These are phyloP conservation scores for Puccinia hordei DNA, from an alignment of 1,284 basidiomycete species.

Conservation along the genomic window DNA sequence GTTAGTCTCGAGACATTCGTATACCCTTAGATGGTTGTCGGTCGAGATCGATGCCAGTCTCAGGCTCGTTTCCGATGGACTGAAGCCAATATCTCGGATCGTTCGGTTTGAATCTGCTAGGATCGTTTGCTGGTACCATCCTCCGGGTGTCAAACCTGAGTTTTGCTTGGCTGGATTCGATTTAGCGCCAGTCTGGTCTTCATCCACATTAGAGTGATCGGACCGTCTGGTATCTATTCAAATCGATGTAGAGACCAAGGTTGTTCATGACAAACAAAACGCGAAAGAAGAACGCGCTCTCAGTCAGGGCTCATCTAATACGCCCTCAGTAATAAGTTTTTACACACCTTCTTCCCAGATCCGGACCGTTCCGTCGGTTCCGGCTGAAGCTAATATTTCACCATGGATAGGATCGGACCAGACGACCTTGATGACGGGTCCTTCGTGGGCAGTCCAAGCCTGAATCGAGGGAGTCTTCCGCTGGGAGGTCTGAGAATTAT, in stretches of 20 bases:
- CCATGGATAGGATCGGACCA: slow-evolving; percentile 50
- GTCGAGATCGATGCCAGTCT: slow-evolving; percentile 69
- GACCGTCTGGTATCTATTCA: slow-evolving; percentile 15
- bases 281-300: background rate
- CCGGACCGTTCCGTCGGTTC: slow-evolving; percentile 36
- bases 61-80: slow-evolving; percentile 79
- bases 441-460: slow-evolving; percentile 46
- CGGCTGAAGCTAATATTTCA: slow-evolving; percentile 36
- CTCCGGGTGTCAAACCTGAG: background rate
- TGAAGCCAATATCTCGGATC: slow-evolving; percentile 79
- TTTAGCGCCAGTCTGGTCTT: background rate
- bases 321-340: background rate
- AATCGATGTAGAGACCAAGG: background rate
- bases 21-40: slow-evolving; percentile 80
- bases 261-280: background rate
- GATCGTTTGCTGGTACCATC: slow-evolving; percentile 71
- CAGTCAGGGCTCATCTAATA: background rate
- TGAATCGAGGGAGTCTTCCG: slow-evolving; percentile 12
- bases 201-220: slow-evolving; percentile 16
- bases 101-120: slow-evolving; percentile 80
- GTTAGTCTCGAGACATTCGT: slow-evolving; percentile 80
- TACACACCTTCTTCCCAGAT: slow-evolving; percentile 45
- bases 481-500: background rate
- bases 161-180: background rate
- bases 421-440: slow-evolving; percentile 44